Conservation (phyloP, 192 early-diverging fungal genomes). For the Mortierella hygrophila region DNA sequence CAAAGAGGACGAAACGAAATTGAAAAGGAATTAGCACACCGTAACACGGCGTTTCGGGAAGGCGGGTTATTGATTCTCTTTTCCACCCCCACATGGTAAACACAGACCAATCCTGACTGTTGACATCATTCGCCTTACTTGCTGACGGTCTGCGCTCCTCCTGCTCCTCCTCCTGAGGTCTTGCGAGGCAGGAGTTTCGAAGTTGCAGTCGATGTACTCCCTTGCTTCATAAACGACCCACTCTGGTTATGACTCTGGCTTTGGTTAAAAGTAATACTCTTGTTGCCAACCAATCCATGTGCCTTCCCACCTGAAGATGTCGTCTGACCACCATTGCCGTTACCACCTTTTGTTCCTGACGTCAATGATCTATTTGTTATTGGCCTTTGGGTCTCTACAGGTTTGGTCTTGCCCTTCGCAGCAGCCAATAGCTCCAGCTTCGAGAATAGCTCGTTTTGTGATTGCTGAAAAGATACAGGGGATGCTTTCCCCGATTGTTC, state of each 20-base stretch:
- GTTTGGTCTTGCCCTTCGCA: conserved; percentile 4
- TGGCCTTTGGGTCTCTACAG: background rate
- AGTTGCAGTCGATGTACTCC: conserved; percentile 12
- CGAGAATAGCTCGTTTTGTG: conserved; percentile 41
- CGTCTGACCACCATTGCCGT: background rate
- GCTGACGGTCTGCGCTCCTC: background rate
- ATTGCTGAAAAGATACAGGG: conserved; percentile 31
- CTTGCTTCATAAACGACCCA: background rate
- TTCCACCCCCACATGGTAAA: background rate
- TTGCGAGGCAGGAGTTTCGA: conserved; percentile 6
- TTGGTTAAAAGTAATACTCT: background rate
- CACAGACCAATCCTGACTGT: background rate
- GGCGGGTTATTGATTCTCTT: background rate
- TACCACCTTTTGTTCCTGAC: background rate
- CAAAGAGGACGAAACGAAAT: background rate
- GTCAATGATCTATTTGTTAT: background rate
- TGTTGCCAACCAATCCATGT: background rate
- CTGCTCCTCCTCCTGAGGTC: background rate
- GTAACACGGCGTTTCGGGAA: background rate
- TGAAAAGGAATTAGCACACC: background rate
- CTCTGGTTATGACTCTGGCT: background rate
- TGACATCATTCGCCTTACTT: background rate
- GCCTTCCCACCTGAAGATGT: background rate
- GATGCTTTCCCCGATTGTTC: conserved; percentile 2
- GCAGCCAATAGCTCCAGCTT: conserved; percentile 34